Evolutionary conservation across 805 yeast genomes (phyloP).

Genomic region (Jamesozyma lodderae): DNA sequence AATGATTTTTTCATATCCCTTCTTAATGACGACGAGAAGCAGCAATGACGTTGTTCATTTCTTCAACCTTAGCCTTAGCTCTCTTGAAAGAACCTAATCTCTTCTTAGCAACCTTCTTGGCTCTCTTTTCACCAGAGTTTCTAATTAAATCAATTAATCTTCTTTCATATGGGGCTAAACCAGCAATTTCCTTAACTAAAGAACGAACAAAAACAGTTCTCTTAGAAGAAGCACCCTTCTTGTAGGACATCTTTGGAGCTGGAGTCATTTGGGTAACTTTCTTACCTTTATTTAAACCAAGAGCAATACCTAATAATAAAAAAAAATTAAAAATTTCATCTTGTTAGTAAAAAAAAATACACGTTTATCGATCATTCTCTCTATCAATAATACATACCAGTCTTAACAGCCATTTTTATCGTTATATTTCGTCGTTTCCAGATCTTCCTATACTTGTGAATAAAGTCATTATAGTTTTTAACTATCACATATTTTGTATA

Average conservation of each 20-base stretch:
- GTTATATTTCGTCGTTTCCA: constrained; percentile 1
- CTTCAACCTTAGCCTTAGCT: constrained; percentile 99
- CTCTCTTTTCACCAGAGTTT: constrained; percentile 99
- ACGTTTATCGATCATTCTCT: background rate
- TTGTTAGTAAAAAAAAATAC: constrained; percentile 1
- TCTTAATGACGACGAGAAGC: constrained; percentile 89
- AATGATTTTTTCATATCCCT: too few relatives aligned
- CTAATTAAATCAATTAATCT: constrained; percentile 98
- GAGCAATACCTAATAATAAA: constrained; percentile 41
- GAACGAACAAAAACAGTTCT: constrained; percentile 94
- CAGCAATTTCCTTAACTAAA: constrained; percentile 93
- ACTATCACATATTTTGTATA: background rate
- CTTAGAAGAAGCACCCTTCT: constrained; percentile 94
- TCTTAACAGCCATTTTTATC: constrained; percentile 42
- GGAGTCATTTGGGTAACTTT: constrained; percentile 78
- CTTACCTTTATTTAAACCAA: constrained; percentile 99
- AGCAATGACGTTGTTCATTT: constrained; percentile 91
- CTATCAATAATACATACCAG: constrained; percentile 32
- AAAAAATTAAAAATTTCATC: background rate
- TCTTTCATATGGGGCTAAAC: constrained; percentile 99
- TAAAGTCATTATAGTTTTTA: background rate
- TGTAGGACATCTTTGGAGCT: constrained; percentile 84
- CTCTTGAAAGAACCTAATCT: constrained; percentile 99
- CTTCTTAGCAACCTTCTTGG: constrained; percentile 99
- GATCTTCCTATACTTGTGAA: background rate